These are phyloP conservation scores for Dioszegia aurantiaca DNA, from an alignment of 768 basidiomycete species.

Conservation along the genomic window DNA sequence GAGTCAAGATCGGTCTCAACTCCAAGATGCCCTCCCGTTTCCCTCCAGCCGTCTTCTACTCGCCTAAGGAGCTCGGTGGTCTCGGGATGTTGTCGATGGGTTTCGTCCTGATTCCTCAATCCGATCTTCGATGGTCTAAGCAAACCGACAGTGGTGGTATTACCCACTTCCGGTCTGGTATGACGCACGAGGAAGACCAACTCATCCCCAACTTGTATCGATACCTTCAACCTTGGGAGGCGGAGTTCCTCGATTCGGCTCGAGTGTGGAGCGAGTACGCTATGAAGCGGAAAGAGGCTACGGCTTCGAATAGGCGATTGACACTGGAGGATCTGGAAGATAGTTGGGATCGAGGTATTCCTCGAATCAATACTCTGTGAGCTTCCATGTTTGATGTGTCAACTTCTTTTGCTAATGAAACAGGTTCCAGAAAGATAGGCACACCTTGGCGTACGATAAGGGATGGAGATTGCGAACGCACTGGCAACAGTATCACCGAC, in stretches of 20 bases:
- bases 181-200: conserved; percentile 65
- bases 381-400: conserved; percentile 44
- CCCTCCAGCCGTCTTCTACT: conserved; percentile 83
- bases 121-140: conserved; percentile 95
- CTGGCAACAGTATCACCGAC: conserved; percentile 89
- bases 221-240: conserved; percentile 95
- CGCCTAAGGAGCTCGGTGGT: conserved; percentile 96
- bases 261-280: conserved; percentile 99
- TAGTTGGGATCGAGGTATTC: conserved; percentile 95
- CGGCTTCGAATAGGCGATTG: conserved; percentile 92
- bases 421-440: conserved; percentile 61
- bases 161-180: conserved; percentile 98
- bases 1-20: conserved; percentile 99
- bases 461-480: conserved; percentile 97
- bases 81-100: conserved; percentile 99
- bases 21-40: conserved; percentile 99
- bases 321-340: conserved; percentile 98
- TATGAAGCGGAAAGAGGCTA: conserved; percentile 99
- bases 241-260: conserved; percentile 94
- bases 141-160: conserved; percentile 97
- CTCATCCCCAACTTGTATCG: conserved; percentile 96
- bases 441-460: conserved; percentile 96
- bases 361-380: conserved; percentile 85
- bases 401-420: no score
- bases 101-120: conserved; percentile 96